Conservation (phyloP, 208 protist species). For the Porcisia hertigi region DNA sequence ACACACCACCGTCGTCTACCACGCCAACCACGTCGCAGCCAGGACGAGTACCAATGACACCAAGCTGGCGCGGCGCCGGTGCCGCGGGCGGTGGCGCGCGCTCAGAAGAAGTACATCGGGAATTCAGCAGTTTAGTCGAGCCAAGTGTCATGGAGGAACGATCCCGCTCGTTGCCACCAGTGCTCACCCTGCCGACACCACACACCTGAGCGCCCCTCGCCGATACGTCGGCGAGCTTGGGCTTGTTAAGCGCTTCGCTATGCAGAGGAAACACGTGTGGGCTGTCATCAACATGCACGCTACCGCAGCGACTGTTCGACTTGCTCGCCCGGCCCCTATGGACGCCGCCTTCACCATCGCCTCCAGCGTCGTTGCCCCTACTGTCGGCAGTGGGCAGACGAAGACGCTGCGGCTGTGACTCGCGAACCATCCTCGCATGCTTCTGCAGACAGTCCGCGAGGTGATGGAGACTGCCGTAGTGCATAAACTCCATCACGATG, state of each 20-base stretch:
- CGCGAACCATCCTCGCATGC: slow-evolving; percentile 32
- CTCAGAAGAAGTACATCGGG: slow-evolving; percentile 2
- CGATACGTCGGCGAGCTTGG: neutral
- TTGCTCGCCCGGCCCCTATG: neutral
- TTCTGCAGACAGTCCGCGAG: slow-evolving; percentile 44
- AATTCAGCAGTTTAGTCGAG: slow-evolving; percentile 13
- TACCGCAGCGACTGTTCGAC: slow-evolving; percentile 1
- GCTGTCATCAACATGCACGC: neutral
- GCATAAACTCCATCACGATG: slow-evolving; percentile 92
- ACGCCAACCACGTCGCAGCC: neutral
- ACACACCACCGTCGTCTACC: neutral
- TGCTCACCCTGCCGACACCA: neutral
- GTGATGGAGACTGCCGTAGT: slow-evolving; percentile 78
- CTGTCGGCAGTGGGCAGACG: slow-evolving; percentile 17
- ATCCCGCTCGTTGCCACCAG: neutral
- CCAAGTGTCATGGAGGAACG: neutral
- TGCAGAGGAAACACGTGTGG: neutral
- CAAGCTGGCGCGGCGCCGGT: neutral
- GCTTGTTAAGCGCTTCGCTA: neutral
- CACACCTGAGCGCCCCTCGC: neutral
- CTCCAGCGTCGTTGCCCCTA: neutral
- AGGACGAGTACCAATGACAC: neutral
- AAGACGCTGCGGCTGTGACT: slow-evolving; percentile 32
- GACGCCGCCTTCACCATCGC: slow-evolving; percentile 7
- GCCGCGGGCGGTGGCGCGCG: neutral